These are phyloP conservation scores for Calendula officinalis DNA, from an alignment of 129 eudicot genomes.

Conservation along the genomic window DNA sequence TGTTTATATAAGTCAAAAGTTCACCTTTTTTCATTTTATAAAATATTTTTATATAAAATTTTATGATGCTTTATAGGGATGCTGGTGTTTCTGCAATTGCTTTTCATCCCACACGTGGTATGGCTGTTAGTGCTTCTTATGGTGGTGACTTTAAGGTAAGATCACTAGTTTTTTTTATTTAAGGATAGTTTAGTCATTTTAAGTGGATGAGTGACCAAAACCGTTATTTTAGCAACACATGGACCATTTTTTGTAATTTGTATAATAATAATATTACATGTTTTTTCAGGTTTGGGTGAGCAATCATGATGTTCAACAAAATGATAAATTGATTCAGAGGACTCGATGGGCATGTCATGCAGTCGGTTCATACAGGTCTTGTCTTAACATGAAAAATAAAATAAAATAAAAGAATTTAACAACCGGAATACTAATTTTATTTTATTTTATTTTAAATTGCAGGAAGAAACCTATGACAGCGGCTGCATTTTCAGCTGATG, in stretches of 20 bases:
- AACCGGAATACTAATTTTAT: conserved; percentile 9
- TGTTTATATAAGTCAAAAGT: background rate
- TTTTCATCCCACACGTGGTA: conserved; percentile 68
- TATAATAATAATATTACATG: background rate
- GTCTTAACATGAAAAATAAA: background rate
- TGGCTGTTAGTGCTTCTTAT: conserved; percentile 83
- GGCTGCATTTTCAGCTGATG: conserved; percentile 84
- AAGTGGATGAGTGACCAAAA: too few species aligned
- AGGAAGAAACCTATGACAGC: conserved; percentile 90
- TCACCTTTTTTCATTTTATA: too few species aligned
- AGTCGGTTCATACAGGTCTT: conserved; percentile 92
- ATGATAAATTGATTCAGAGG: conserved; percentile 38
- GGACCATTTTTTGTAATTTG: background rate
- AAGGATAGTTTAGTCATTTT: too few species aligned
- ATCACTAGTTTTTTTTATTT: background rate
- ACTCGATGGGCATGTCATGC: conserved; percentile 91
- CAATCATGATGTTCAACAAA: conserved; percentile 34
- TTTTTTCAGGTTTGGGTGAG: conserved; percentile 69
- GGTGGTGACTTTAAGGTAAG: conserved; percentile 92
- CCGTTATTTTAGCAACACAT: too few species aligned
- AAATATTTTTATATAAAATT: background rate
- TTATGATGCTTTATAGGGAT: conserved; percentile 52
- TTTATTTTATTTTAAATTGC: conserved; percentile 7
- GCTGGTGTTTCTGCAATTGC: conserved; percentile 65
- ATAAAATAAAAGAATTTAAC: background rate